Base-by-base conservation (phyloP, 2,329 filamentous ascomycete genomes). In the Didymella pomorum region DNA sequence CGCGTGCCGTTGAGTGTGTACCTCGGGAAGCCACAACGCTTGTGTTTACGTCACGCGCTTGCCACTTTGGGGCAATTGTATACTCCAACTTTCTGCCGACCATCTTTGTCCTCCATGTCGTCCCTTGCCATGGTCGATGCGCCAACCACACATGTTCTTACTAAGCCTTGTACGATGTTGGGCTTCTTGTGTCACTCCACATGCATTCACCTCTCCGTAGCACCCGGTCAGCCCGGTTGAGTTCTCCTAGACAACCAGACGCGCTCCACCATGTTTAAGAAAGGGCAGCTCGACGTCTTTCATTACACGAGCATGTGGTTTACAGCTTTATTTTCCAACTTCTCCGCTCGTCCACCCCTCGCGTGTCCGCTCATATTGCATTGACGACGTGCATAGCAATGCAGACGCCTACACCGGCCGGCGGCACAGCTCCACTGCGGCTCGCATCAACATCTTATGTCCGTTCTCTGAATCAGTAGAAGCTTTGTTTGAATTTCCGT, bases 31-130 rank as follows among this genome's bases (percentile, higher is more conserved):
- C 35, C 50, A 25, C 29, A 23, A 45, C 25, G 20, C 39, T 45
- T 31, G 21, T 20, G 31, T 42, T 58, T 58, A 54, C 56, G 57
- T 55, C 53, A 60, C 52, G 42, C 54, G 45, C 54, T 53, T 62
- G 39, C 55, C 21, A 25, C 29, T 33, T 47, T 25, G 20, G 33
- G 53, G 21, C 46, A 46, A 52, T 51, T 52, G 42, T 51, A 52
- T 49, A 43, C 25, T 29, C 35, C 16, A 39, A 29, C 44, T 33
- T 50, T 51, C 44, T 25, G 10, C 47, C 44, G 50, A 43, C 16
- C 44, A 48, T 49, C 57, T 48, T 55, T 47, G 33, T 26, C 16
- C 20, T 18, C 5, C 26, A 45, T 14, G 3, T 44, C 28, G n/a
- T 35, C 26, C 47, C 9, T 21, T 11, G 1, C 23, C 7, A 6